phyloP scores from a whole-genome alignment of 768 basidiomycete species.

The Glaciozyma martinii region DNA sequence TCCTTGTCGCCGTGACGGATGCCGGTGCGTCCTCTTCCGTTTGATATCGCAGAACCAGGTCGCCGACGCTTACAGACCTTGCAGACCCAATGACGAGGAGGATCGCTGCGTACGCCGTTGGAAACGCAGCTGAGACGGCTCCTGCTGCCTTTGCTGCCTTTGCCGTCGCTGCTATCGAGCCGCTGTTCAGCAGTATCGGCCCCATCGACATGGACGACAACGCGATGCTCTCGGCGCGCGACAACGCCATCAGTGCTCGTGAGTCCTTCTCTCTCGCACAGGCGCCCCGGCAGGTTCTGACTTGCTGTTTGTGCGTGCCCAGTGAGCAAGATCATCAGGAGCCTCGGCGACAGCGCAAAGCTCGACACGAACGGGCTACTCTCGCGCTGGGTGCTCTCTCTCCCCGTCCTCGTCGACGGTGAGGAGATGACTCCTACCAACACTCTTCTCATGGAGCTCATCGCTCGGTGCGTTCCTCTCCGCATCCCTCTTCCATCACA shows the following conservation, averaged over 20 bases:
- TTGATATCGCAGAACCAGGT: too few species aligned
- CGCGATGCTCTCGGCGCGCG: background rate
- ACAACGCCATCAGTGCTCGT: conserved; percentile 3
- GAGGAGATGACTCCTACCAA: conserved; percentile 5
- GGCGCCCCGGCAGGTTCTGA: background rate
- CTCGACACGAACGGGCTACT: background rate
- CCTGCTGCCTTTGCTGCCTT: background rate
- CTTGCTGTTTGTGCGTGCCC: background rate
- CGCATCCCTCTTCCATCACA: background rate
- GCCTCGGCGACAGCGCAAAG: background rate
- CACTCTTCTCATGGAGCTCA: conserved; percentile 4
- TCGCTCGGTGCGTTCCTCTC: background rate
- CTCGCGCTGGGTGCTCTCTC: background rate
- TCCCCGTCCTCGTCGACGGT: conserved; percentile 5
- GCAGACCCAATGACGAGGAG: background rate
- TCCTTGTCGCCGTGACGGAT: background rate
- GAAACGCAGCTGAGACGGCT: background rate
- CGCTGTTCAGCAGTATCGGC: background rate
- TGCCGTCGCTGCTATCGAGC: background rate
- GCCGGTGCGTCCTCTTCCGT: background rate
- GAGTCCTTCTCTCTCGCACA: background rate
- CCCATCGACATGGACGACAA: background rate
- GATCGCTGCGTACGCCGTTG: background rate
- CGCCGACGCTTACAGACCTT: too few species aligned
- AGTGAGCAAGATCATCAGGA: conserved; percentile 6